Percentiles rank a stretch among this genome's conserved stretches.
phyloP scores from a whole-genome alignment of 2,329 filamentous ascomycete genomes.

The Diplodia scrobiculata region DNA sequence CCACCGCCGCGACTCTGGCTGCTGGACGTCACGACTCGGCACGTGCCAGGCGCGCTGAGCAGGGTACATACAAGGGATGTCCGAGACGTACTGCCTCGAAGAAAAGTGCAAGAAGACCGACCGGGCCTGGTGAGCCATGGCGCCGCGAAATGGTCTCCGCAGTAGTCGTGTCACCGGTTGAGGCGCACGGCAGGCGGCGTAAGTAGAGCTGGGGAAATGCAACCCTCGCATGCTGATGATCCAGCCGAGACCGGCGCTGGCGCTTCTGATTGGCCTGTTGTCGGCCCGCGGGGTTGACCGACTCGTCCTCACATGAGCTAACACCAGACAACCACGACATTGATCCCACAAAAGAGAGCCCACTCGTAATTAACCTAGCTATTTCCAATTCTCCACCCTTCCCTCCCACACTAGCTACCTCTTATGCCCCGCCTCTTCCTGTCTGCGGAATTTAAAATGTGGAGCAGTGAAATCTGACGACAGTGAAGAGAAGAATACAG shows the following conservation, averaged over 20 bases:
- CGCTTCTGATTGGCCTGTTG: constrained; percentile 1
- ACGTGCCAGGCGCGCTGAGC: neutral
- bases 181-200: neutral
- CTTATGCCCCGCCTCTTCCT: neutral
- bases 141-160: neutral
- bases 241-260: neutral
- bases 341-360: neutral
- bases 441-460: constrained; percentile 5
- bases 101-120: too few relatives aligned
- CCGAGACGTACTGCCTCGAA: neutral
- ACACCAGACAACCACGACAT: neutral
- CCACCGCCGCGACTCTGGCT: neutral
- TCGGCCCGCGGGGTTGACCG: neutral
- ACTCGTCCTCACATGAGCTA: neutral
- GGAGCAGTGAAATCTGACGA: neutral
- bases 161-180: neutral
- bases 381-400: constrained; percentile 7
- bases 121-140: neutral
- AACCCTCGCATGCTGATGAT: neutral
- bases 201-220: neutral
- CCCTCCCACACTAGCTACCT: neutral
- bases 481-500: constrained; percentile 3
- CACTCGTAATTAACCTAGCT: constrained; percentile 23
- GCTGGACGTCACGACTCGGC: neutral
- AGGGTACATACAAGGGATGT: neutral